Evolutionary conservation across 2,329 filamentous ascomycete genomes (phyloP).

Genomic region (Chrysosporium queenslandicum): DNA sequence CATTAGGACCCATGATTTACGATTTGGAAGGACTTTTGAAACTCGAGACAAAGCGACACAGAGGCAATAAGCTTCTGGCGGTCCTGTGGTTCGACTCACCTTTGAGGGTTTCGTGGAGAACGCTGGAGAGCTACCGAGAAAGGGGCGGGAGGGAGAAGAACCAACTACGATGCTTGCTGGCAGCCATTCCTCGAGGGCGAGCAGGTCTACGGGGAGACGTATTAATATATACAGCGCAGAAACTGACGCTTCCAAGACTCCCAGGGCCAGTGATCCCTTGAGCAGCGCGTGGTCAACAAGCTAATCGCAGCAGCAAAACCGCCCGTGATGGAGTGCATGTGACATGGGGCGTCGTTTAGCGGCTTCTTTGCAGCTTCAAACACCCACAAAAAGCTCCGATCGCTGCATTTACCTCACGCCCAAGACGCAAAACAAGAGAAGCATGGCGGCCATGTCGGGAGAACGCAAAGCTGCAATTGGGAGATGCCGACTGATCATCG

Average conservation of each 20-base stretch:
- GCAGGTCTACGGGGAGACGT: background rate
- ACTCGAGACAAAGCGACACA: background rate
- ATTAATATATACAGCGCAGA: background rate
- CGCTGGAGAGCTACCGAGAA: background rate
- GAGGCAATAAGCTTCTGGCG: background rate
- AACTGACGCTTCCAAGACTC: background rate
- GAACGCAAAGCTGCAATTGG: background rate
- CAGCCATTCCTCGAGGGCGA: background rate
- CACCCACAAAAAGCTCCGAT: too few relatives aligned
- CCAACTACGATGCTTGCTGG: too few relatives aligned
- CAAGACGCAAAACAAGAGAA: background rate
- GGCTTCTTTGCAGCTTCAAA: too few relatives aligned
- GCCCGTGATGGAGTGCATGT: background rate
- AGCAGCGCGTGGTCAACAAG: background rate
- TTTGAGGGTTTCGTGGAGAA: background rate
- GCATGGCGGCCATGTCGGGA: too few relatives aligned
- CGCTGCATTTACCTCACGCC: too few relatives aligned
- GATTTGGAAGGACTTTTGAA: background rate
- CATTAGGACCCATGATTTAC: background rate
- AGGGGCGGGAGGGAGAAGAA: background rate
- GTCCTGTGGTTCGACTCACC: slow-evolving; percentile 1
- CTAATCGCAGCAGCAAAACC: background rate
- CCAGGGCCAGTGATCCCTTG: background rate
- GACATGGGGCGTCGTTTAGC: background rate
- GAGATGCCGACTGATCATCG: background rate